Conservation (phyloP, 1,284 basidiomycete species). For the Naganishia cerealis region DNA sequence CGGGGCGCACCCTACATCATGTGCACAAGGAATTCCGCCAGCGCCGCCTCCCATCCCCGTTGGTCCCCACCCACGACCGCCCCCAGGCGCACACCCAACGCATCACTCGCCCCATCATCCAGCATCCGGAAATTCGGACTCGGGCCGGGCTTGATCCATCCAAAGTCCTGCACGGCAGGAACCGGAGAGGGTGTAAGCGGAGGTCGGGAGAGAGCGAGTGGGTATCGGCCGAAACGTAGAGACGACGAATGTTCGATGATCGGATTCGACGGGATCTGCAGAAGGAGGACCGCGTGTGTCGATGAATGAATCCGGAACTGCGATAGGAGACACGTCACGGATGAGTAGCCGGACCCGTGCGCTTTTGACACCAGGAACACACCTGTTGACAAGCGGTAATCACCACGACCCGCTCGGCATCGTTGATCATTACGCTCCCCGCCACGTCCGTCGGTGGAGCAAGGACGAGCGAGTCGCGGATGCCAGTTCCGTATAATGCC, state of each 20-base stretch:
- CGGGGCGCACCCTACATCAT: background rate
- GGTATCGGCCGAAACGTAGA: slow-evolving; percentile 29
- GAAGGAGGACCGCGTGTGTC: background rate
- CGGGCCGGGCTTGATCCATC: slow-evolving; percentile 31
- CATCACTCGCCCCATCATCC: background rate
- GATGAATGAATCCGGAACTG: slow-evolving; percentile 33
- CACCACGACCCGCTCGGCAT: slow-evolving; percentile 16
- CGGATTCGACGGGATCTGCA: slow-evolving; percentile 29
- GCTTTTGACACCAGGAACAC: background rate
- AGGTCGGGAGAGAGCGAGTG: background rate
- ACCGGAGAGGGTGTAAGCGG: background rate
- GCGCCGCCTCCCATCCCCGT: background rate
- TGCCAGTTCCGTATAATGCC: slow-evolving; percentile 24
- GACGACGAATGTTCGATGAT: slow-evolving; percentile 30
- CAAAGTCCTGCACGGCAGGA: slow-evolving; percentile 30
- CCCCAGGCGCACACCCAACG: background rate
- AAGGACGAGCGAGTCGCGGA: slow-evolving; percentile 13
- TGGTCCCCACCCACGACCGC: background rate
- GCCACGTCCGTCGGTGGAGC: slow-evolving; percentile 21
- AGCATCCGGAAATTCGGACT: slow-evolving; percentile 26
- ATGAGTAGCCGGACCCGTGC: too few species aligned
- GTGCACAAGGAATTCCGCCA: background rate
- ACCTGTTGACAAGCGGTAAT: slow-evolving; percentile 32
- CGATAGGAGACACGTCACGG: background rate
- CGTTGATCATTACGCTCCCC: slow-evolving; percentile 32